Base-by-base conservation (phyloP, 306 rosid genomes). In the Rosa persica region DNA sequence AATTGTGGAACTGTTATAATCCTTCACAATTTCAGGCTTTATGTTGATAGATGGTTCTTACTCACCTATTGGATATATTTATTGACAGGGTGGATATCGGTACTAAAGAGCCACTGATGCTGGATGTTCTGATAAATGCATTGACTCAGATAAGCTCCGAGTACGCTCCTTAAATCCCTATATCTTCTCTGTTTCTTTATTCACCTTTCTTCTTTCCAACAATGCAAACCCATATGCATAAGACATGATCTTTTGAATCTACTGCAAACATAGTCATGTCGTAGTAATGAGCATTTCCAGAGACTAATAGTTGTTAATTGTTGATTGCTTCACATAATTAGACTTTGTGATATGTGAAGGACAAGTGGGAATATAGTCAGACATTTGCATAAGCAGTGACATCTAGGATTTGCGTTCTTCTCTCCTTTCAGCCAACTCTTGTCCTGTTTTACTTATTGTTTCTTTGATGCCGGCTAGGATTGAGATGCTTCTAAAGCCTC, bases 121-220 rank as follows among this genome's bases (percentile, higher is more conserved):
- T 92, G 79, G 98, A 92, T 81, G 85, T 91, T 84, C 73, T 95
- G 81, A 89, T 95, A 85, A 95, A 95, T 76, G 98, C 98, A 23
- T 77, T 91, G 80, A 91, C 92, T 69, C 98, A 95, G 85, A 88
- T 92, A 80, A 95, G 98, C 82, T 87, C 97, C 0, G 98, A 95
- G 98, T 95, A 92, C 51, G 97, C 44, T 79, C 58, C 78, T 42
- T 52, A 57, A 22, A 76, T 73, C 58, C 76, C 67, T 36, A 36
- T 25, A 40, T 78, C 38, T 67, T 40, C 43, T 8, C 17, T 3
- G 0, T 39, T 10, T 36, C 76, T 38, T 73, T n/a, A 4, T 39
- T n/a, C 67, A 39, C 51, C n/a, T 49, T 20, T 67, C 42, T 65
- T 65, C 11, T 65, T 36, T 6, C 70, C 13, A 7, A 30, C 23